phyloP scores from a whole-genome alignment of 129 eudicot genomes.

The Helianthus annuus region DNA sequence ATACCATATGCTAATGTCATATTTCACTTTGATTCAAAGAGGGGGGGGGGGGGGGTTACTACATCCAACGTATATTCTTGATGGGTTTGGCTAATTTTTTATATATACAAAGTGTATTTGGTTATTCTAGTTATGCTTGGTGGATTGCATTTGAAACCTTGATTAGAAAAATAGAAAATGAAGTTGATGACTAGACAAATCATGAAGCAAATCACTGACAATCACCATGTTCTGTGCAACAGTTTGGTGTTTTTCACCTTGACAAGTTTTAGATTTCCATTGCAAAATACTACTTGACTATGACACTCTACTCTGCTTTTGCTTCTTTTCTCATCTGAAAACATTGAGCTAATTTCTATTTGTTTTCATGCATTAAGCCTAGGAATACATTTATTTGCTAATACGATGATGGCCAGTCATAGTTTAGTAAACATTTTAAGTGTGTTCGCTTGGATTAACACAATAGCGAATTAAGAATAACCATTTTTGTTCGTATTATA shows the following conservation, averaged over 20 bases:
- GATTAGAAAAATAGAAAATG: background rate
- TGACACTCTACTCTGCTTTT: background rate
- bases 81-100: background rate
- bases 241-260: no score
- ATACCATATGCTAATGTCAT: background rate
- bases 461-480: background rate
- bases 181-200: background rate
- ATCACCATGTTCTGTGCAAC: background rate
- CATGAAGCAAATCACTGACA: background rate
- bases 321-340: background rate
- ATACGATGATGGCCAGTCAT: background rate
- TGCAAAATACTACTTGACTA: background rate
- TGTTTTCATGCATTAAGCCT: conserved; percentile 14
- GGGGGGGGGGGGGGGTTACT: background rate
- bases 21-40: background rate
- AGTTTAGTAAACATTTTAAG: background rate
- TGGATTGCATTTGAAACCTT: background rate
- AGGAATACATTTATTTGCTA: conserved; percentile 17
- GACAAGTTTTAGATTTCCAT: background rate
- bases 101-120: background rate
- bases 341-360: conserved; percentile 16
- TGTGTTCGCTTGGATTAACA: background rate
- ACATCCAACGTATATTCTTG: background rate
- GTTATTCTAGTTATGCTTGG: conserved; percentile 6
- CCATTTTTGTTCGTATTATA: background rate